Base-by-base conservation (phyloP, 1,284 basidiomycete genomes). In the Psilocybe mexicana region DNA sequence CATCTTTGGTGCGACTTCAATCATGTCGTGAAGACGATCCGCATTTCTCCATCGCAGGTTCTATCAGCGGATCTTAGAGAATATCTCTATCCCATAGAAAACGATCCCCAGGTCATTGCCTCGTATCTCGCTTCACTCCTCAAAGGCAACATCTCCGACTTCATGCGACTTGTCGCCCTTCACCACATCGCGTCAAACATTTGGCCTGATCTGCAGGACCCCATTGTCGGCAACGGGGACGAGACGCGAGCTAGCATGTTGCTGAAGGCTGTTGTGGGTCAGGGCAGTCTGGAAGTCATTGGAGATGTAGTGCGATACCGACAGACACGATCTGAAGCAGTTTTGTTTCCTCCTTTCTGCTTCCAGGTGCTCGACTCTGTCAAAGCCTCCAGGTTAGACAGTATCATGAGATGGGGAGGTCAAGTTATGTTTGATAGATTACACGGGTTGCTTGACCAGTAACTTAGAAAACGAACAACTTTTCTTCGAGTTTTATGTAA, bases 1-100 rank as follows among this genome's bases (percentile, higher is more conserved):
- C 83, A 90, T 57, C 72, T 98, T 2, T 98, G 93, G 92, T 85
- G 79, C 54, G 93, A 96, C 66, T 91, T 84, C 70, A 81, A 75
- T 36, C 88, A 85, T 66, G 72, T 79, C 48, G 63, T 89, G 60
- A 81, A 74, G 66, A 92, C 76, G 52, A 79, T 87, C 53, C 82
- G 77, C 49, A 82, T 76, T 6, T 72, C 77, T 46, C 63, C 81
- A 42, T 76, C 76, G 18, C 75, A 79, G 2, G 76, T 85, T 12
- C 66, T 86, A 26, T 76, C 77, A 6, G 72, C 64, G 0, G 79
- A 82, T 51, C 59, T 90, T 1, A 74, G 72, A 18, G 85, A 86
- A 61, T 93, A 85, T 69, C 74, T 95, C 43, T 85, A 84, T 72
- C 93, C 93, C 2, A 68, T 82, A 7, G 94, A 97, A 69, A 72